Evolutionary conservation across 495 filamentous ascomycete species (phyloP).

Genomic region (Podospora anserina): DNA sequence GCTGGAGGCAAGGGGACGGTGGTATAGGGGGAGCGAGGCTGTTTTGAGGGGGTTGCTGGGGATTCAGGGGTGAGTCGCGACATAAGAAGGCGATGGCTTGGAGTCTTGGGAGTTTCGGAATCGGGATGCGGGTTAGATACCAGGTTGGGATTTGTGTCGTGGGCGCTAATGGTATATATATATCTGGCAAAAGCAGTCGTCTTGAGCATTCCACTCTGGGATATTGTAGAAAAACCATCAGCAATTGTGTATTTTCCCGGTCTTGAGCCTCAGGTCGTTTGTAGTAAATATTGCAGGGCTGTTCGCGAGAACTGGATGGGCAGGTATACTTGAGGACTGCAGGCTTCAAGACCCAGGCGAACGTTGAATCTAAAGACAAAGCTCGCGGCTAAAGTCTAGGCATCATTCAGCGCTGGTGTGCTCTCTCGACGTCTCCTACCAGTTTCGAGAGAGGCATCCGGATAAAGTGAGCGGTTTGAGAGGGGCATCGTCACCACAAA

Average conservation of each 20-base stretch:
- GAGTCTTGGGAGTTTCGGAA: not conserved
- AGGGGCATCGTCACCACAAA: not conserved
- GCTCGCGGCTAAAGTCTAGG: not conserved
- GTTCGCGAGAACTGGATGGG: no score
- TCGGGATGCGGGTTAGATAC: not conserved
- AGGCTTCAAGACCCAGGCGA: no score
- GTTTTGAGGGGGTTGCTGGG: constrained; percentile 65
- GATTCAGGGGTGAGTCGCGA: constrained; percentile 14
- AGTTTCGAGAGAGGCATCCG: not conserved
- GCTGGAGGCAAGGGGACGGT: constrained; percentile 76
- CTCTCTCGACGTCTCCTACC: not conserved
- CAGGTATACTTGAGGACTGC: no score
- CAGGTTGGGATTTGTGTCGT: no score
- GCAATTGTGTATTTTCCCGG: no score
- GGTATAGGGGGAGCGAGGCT: constrained; percentile 71
- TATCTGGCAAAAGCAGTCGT: no score
- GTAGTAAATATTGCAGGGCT: no score
- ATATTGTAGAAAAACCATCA: no score
- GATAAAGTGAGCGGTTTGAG: not conserved
- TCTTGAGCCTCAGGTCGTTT: no score
- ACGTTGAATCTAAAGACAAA: not conserved
- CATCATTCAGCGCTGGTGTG: not conserved
- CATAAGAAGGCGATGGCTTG: not conserved
- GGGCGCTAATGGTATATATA: no score
- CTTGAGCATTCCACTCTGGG: no score